Conservation (phyloP, 2,329 filamentous ascomycete genomes). For the Penicillium sp. region DNA sequence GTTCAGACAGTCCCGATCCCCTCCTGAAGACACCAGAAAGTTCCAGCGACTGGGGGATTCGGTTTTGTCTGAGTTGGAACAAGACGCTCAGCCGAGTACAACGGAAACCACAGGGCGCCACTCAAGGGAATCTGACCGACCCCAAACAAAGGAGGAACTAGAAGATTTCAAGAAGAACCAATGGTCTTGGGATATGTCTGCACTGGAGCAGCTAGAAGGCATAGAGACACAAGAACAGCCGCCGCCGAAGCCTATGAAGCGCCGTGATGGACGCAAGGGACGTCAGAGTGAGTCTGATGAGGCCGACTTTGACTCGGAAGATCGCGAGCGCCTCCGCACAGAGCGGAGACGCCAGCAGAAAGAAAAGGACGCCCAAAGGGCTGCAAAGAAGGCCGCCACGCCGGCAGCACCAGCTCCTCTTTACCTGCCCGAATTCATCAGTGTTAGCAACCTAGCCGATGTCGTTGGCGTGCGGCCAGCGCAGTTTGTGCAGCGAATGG, state of each 20-base stretch:
- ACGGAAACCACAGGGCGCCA: not conserved
- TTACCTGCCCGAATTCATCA: constrained; percentile 86
- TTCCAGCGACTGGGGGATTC: constrained; percentile 24
- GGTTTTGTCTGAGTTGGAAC: constrained; percentile 17
- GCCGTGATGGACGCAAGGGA: constrained; percentile 23
- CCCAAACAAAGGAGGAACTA: constrained; percentile 3
- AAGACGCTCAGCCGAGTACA: constrained; percentile 5
- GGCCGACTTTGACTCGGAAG: constrained; percentile 38
- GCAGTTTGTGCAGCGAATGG: constrained; percentile 71
- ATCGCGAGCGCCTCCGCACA: constrained; percentile 33
- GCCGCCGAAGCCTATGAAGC: constrained; percentile 22
- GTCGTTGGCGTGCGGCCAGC: constrained; percentile 69
- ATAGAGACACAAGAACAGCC: constrained; percentile 8
- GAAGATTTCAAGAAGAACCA: constrained; percentile 17
- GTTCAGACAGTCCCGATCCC: not conserved
- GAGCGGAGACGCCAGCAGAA: constrained; percentile 40
- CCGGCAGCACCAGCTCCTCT: constrained; percentile 58
- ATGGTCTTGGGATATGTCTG: constrained; percentile 34
- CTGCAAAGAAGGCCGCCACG: constrained; percentile 42
- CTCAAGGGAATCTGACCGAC: not conserved
- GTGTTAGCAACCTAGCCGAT: constrained; percentile 74
- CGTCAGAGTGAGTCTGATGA: constrained; percentile 29
- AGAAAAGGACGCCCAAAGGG: constrained; percentile 38
- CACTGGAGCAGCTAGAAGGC: constrained; percentile 23
- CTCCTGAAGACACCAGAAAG: constrained; percentile 14